Base-by-base conservation (phyloP, 2,329 filamentous ascomycete genomes). In the Fusarium continuum region DNA sequence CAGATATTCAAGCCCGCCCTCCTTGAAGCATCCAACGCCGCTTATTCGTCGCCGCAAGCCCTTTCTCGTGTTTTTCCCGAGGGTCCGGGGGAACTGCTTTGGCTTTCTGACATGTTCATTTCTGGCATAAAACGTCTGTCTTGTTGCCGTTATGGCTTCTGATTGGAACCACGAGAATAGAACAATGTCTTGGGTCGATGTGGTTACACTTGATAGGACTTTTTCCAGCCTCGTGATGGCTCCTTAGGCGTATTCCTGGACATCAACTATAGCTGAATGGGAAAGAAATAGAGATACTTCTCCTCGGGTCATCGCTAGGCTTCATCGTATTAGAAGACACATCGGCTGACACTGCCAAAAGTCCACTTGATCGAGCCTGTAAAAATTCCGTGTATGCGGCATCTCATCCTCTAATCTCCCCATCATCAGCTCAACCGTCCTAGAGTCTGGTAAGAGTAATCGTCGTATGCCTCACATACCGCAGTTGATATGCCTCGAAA, bases 11-110 rank as follows among this genome's bases (percentile, higher is more conserved):
- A 47, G 38, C 11, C 44, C 11, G 28, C 39, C 39, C 16, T 23
- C 31, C 46, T 4, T 22, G 9, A 25, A 36, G 25, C 38, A 32
- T 45, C 36, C 49, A 32, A 4, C 23, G 26, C 34, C n/a, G 40
- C 59, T 48, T 22, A 63, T 63, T 64, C 60, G 60, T 60, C 60
- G 19, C 16, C 11, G 31, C 14, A 61, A 43, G 55, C 55, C 44
- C 35, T 23, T 14, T 31, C 40, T 53, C 26, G 61, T 55, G 56
- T 60, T 40, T 61, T 60, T 34, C 28, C 55, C 39, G 48, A 60
- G 10, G 31, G 20, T 20, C 51, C 31, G 43, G 25, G 34, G 25
- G 20, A 43, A 57, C 34, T 25, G 23, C 38, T 50, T 20, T 13
- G n/a, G n/a, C 19, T 19, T 32, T 34, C 16, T 47, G 31, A 36